Conservation (phyloP, 164 flowering plant genomes). For the Kalanchoe fedtschenkoi region DNA sequence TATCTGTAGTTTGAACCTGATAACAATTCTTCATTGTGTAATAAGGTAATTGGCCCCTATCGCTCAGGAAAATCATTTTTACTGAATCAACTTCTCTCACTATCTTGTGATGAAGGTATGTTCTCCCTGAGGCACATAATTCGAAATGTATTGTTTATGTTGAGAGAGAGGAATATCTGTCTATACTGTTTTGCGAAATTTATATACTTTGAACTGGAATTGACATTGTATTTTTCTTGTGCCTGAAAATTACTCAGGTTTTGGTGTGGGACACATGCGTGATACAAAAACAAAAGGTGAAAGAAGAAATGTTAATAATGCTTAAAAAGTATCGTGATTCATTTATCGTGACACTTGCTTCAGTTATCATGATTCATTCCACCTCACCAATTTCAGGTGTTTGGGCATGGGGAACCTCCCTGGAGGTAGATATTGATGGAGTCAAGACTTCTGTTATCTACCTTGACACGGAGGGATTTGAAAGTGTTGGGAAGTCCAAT, state of each 20-base stretch:
- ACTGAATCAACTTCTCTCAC: constrained; percentile 96
- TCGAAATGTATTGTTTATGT: neutral
- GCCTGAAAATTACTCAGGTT: constrained; percentile 38
- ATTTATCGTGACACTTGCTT: neutral
- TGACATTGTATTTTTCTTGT: neutral
- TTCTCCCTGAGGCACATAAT: neutral
- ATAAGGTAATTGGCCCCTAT: constrained; percentile 97
- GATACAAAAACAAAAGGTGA: constrained; percentile 97
- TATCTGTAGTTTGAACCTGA: neutral
- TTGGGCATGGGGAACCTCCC: constrained; percentile 95
- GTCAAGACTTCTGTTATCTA: constrained; percentile 78
- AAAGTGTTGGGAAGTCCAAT: constrained; percentile 98
- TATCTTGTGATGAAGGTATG: constrained; percentile 92
- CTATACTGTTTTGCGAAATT: neutral
- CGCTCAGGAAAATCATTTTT: constrained; percentile 99
- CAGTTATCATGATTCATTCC: neutral
- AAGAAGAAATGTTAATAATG: neutral
- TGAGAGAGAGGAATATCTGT: neutral
- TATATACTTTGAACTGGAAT: neutral
- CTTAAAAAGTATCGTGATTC: no score
- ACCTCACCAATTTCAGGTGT: constrained; percentile 40
- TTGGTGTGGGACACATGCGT: constrained; percentile 99
- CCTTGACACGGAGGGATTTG: constrained; percentile 99
- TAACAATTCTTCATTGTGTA: constrained; percentile 13
- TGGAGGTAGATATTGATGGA: constrained; percentile 69